These are phyloP conservation scores for Flaveria floridana DNA, from an alignment of 140 eudicot genomes.

Conservation along the genomic window DNA sequence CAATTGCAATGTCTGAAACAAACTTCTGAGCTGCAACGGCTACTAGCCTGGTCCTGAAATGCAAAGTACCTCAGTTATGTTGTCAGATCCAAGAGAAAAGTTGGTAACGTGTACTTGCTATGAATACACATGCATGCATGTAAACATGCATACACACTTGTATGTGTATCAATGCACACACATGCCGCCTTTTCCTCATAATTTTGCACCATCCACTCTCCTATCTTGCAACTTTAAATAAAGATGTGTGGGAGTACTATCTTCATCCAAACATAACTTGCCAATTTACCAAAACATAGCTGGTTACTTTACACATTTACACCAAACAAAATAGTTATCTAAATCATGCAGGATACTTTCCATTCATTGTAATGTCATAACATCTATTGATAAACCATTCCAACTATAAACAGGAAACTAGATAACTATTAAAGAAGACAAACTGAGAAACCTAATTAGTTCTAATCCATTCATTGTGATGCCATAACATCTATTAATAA, in stretches of 20 bases:
- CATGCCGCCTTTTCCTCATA: no score
- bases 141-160: background rate
- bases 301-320: background rate
- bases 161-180: background rate
- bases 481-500: no score
- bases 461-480: no score
- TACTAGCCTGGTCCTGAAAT: conserved; percentile 73
- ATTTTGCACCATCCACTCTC: no score
- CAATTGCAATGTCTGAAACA: conserved; percentile 74
- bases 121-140: background rate
- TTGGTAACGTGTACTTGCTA: conserved; percentile 1
- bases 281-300: background rate
- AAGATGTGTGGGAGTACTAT: background rate
- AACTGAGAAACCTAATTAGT: no score
- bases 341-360: conserved; percentile 1
- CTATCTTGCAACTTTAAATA: no score
- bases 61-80: conserved; percentile 4
- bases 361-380: background rate
- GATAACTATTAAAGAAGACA: background rate
- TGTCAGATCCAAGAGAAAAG: background rate
- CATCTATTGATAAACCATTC: background rate
- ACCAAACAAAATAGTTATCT: background rate
- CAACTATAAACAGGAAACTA: background rate
- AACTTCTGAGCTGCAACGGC: conserved; percentile 98
- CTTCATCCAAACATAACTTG: background rate